These are phyloP conservation scores for Vachellia pachyceras DNA, from an alignment of 306 rosid species.

Conservation along the genomic window DNA sequence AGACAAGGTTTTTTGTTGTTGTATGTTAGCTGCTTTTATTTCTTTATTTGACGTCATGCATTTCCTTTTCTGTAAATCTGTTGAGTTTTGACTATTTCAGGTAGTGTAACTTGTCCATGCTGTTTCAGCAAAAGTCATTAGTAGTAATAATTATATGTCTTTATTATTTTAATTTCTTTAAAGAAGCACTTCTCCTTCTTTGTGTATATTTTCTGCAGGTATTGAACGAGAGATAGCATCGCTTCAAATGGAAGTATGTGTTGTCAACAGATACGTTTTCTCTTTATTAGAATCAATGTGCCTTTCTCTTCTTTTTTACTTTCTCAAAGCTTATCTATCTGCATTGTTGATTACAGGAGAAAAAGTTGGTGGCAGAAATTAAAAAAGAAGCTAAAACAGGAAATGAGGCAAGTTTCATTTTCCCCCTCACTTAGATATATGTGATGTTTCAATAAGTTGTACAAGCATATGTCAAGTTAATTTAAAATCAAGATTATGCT, in stretches of 20 bases:
- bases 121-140: not conserved
- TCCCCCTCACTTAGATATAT: not conserved
- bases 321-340: conserved; percentile 32
- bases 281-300: conserved; percentile 15
- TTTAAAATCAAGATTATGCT: not conserved
- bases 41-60: not conserved
- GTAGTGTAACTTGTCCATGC: not conserved
- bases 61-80: not conserved
- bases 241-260: conserved; percentile 84
- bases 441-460: not conserved
- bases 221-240: conserved; percentile 92
- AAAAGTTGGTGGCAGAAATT: conserved; percentile 90
- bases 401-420: conserved; percentile 74
- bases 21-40: not conserved
- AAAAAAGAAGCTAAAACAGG: conserved; percentile 90
- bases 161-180: conserved; percentile 15
- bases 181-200: not conserved
- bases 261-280: conserved; percentile 18
- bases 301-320: conserved; percentile 5
- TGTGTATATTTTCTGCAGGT: conserved; percentile 48
- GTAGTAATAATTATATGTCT: not conserved
- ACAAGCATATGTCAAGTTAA: not conserved
- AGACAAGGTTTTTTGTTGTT: too few species aligned
- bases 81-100: not conserved
- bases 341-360: conserved; percentile 66